A percentile compares a stretch with the other conserved stretches of the same genome.
These are phyloP conservation scores for Xylariaceae sp. DNA, from an alignment of 2,329 filamentous ascomycete genomes.

Conservation along the genomic window DNA sequence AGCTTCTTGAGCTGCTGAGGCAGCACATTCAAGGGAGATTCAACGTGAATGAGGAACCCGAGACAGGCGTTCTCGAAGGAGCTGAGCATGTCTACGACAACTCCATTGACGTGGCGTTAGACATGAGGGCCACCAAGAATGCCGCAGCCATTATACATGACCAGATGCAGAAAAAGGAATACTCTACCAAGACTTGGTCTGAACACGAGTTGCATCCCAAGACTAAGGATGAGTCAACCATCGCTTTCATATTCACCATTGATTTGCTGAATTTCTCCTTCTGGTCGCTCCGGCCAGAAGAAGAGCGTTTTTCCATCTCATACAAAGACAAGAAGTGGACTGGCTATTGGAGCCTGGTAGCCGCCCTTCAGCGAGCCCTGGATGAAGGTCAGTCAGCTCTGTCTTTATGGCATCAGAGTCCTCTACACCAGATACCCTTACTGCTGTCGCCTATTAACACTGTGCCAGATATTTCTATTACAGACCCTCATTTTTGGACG, in stretches of 20 bases:
- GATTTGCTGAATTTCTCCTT: conserved; percentile 96
- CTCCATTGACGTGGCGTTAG: conserved; percentile 85
- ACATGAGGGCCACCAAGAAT: conserved; percentile 74
- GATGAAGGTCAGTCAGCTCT: conserved; percentile 64
- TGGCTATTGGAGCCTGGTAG: conserved; percentile 92
- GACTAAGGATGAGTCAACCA: conserved; percentile 69
- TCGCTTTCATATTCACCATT: conserved; percentile 96
- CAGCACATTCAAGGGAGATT: conserved; percentile 67
- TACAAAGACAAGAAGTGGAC: conserved; percentile 83
- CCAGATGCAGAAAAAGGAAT: conserved; percentile 78
- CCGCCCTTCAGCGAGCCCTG: conserved; percentile 77
- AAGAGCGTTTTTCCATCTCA: conserved; percentile 75
- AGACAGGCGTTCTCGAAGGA: conserved; percentile 76
- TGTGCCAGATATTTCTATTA: conserved; percentile 72
- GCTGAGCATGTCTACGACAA: conserved; percentile 90
- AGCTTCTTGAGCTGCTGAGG: conserved; percentile 80
- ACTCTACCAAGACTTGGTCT: conserved; percentile 82
- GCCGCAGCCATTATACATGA: conserved; percentile 76
- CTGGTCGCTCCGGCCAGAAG: conserved; percentile 71
- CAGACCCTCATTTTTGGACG: conserved; percentile 81
- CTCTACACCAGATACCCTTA: neutral
- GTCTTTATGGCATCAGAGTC: too few species aligned
- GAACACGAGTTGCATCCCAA: conserved; percentile 88
- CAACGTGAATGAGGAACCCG: conserved; percentile 53
- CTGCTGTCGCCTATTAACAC: too few species aligned